phyloP scores from a whole-genome alignment of 257 asterid genomes.

The Gynochthodes officinalis region DNA sequence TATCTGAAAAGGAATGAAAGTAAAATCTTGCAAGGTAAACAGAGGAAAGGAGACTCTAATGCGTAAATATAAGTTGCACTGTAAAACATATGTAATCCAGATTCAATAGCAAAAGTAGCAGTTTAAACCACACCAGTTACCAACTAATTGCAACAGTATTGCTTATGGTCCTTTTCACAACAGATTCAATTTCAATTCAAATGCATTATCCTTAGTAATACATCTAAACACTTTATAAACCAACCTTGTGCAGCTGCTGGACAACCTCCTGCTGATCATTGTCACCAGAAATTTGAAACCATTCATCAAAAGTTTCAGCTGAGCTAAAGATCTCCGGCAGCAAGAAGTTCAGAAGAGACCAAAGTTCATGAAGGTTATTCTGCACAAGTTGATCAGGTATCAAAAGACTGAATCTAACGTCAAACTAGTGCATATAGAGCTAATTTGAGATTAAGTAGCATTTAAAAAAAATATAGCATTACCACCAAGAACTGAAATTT shows the following conservation, averaged over 20 bases:
- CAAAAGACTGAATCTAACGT: not conserved
- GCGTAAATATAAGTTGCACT: too few species aligned
- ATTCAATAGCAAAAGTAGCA: too few species aligned
- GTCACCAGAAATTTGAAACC: slow-evolving; percentile 99
- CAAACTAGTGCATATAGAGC: not conserved
- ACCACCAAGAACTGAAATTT: not conserved
- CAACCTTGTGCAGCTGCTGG: slow-evolving; percentile 99
- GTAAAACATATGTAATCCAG: not conserved
- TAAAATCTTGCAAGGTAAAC: too few species aligned
- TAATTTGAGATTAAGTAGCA: not conserved
- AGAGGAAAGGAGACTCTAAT: too few species aligned
- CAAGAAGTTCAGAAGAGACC: slow-evolving; percentile 96
- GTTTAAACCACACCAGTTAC: not conserved
- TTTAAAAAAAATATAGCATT: too few species aligned
- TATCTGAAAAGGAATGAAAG: too few species aligned
- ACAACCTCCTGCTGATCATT: slow-evolving; percentile 99
- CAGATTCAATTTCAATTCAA: not conserved
- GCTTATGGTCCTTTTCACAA: not conserved
- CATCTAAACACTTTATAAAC: not conserved
- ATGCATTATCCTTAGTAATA: not conserved
- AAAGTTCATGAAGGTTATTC: slow-evolving; percentile 99
- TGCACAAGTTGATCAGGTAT: slow-evolving; percentile 31
- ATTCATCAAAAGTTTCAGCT: slow-evolving; percentile 97
- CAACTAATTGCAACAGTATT: not conserved
- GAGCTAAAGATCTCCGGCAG: slow-evolving; percentile 99